phyloP scores from a whole-genome alignment of 768 basidiomycete genomes.

The Amyloporia xantha region DNA sequence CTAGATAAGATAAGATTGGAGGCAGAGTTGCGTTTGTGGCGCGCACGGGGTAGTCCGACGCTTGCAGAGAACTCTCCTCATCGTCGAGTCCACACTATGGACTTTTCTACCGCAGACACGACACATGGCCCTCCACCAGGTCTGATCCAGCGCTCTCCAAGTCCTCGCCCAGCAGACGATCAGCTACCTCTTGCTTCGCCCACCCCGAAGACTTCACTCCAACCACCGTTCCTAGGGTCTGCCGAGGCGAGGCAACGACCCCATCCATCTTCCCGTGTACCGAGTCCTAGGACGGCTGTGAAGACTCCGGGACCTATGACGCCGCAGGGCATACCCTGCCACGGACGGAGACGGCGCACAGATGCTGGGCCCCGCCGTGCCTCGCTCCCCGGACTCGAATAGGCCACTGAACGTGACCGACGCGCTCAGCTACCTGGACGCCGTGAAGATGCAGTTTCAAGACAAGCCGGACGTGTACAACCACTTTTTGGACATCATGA shows the following conservation, averaged over 20 bases:
- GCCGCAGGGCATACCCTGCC: conserved; percentile 8
- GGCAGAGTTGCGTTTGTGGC: background rate
- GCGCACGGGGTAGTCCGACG: background rate
- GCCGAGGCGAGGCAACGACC: background rate
- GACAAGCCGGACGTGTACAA: conserved; percentile 94
- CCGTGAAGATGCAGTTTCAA: conserved; percentile 87
- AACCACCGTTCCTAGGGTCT: background rate
- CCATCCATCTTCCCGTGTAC: background rate
- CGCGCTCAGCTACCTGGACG: conserved; percentile 89
- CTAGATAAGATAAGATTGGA: conserved; percentile 6
- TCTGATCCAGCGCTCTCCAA: background rate
- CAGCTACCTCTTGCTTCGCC: background rate
- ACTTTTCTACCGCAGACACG: background rate
- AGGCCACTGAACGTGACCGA: conserved; percentile 87
- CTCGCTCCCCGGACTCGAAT: conserved; percentile 7
- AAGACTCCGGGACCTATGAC: conserved; percentile 5
- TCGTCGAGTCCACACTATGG: background rate
- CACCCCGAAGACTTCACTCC: background rate
- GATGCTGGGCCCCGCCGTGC: conserved; percentile 9
- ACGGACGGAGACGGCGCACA: conserved; percentile 9
- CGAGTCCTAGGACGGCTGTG: background rate
- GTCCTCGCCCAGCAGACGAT: too few relatives aligned
- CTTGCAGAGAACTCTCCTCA: background rate
- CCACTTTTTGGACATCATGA: conserved; percentile 94
- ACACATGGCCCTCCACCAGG: background rate